A percentile compares a stretch with the other conserved stretches of the same genome.
These are phyloP conservation scores for Penicillium sp. DNA, from an alignment of 2,329 filamentous ascomycete genomes.

Conservation along the genomic window DNA sequence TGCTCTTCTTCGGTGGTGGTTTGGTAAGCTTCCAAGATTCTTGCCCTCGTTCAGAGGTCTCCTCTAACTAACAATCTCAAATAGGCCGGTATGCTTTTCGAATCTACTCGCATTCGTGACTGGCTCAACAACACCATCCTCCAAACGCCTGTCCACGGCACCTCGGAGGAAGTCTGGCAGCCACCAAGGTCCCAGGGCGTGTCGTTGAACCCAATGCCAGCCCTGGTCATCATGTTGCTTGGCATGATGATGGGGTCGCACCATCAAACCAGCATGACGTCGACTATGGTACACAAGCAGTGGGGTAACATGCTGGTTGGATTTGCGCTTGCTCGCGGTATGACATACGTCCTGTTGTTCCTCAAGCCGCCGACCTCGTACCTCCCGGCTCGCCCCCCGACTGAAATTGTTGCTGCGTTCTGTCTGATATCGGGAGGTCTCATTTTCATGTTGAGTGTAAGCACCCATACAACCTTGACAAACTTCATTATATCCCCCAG, in stretches of 20 bases:
- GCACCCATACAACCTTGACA: conserved; percentile 35
- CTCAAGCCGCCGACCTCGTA: conserved; percentile 77
- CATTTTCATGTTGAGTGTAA: conserved; percentile 87
- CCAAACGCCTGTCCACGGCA: conserved; percentile 38
- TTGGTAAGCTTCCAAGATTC: conserved; percentile 53
- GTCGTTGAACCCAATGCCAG: conserved; percentile 85
- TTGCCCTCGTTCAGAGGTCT: background rate
- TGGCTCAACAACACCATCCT: conserved; percentile 51
- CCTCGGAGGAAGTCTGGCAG: conserved; percentile 53
- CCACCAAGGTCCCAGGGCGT: conserved; percentile 67
- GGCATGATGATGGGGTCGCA: conserved; percentile 96
- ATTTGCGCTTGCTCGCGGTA: conserved; percentile 71
- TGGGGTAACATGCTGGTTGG: conserved; percentile 85
- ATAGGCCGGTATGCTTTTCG: conserved; percentile 78
- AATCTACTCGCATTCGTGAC: conserved; percentile 68
- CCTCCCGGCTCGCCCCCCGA: conserved; percentile 80
- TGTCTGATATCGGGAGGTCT: conserved; percentile 83
- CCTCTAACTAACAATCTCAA: conserved; percentile 6
- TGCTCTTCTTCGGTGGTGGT: conserved; percentile 91
- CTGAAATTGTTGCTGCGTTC: conserved; percentile 83
- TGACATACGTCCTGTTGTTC: conserved; percentile 79
- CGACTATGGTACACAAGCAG: conserved; percentile 88
- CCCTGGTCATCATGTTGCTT: conserved; percentile 78
- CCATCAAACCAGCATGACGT: conserved; percentile 77
- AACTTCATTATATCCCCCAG: background rate